These are phyloP conservation scores for Sanghuangporus sanghuang DNA, from an alignment of 1,284 basidiomycete species.

Conservation along the genomic window DNA sequence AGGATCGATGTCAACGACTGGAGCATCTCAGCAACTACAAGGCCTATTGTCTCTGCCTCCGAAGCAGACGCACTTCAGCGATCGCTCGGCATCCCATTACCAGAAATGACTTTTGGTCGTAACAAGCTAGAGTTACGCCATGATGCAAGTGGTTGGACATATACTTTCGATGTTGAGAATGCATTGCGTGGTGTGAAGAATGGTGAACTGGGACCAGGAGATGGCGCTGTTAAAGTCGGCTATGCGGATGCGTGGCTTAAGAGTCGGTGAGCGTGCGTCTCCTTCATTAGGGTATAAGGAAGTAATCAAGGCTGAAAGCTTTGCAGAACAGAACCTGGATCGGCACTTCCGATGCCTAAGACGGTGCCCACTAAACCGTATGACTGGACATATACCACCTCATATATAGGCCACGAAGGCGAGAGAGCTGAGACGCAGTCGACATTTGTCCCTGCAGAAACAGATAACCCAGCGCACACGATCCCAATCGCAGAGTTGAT, in stretches of 20 bases:
- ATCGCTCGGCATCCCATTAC: conserved; percentile 71
- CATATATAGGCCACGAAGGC: conserved; percentile 65
- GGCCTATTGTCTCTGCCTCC: conserved; percentile 72
- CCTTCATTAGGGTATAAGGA: background rate
- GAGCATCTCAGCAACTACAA: conserved; percentile 59
- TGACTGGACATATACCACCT: conserved; percentile 98
- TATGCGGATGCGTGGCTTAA: conserved; percentile 93
- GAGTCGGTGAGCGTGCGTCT: conserved; percentile 57
- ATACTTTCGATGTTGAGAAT: conserved; percentile 64
- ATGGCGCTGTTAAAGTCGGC: conserved; percentile 89
- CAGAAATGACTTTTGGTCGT: conserved; percentile 96
- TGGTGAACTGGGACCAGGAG: conserved; percentile 70
- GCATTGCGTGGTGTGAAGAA: conserved; percentile 76
- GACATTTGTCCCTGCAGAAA: conserved; percentile 50
- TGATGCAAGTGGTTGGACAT: conserved; percentile 54
- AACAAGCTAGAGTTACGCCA: conserved; percentile 73
- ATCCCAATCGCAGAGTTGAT: conserved; percentile 83
- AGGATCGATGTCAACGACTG: conserved; percentile 62
- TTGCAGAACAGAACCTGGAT: conserved; percentile 55
- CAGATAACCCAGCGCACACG: conserved; percentile 44
- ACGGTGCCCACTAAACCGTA: conserved; percentile 81
- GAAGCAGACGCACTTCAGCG: conserved; percentile 68
- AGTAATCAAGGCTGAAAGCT: conserved; percentile 15
- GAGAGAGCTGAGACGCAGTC: conserved; percentile 22
- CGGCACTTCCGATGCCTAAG: conserved; percentile 62